A percentile compares a stretch with the other conserved stretches of the same genome.
Evolutionary conservation across 768 basidiomycete genomes (phyloP).

Genomic region (Rhodotorula kratochvilovae): DNA sequence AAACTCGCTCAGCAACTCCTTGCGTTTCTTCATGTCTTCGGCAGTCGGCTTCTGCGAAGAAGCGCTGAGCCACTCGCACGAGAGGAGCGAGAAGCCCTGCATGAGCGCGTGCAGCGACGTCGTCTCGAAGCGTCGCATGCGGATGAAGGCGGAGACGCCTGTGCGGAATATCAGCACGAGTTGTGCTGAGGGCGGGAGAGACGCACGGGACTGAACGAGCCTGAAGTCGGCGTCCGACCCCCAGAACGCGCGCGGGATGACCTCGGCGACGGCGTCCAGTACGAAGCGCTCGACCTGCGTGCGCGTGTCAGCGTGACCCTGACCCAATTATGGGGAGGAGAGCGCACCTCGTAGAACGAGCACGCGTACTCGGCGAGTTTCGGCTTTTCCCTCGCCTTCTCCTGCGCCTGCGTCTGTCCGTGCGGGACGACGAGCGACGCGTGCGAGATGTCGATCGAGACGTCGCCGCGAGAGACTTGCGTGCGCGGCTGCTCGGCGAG

Average conservation of each 20-base stretch:
- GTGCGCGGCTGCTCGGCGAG: slow-evolving; percentile 67
- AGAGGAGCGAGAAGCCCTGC: slow-evolving; percentile 68
- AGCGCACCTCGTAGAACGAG: slow-evolving; percentile 58
- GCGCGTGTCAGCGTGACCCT: not conserved
- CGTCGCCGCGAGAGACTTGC: slow-evolving; percentile 52
- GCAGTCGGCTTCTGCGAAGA: slow-evolving; percentile 38
- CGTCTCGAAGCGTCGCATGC: slow-evolving; percentile 73
- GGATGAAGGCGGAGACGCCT: slow-evolving; percentile 54
- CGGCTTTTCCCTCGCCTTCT: slow-evolving; percentile 58
- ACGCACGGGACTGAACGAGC: slow-evolving; percentile 53
- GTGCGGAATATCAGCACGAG: not conserved
- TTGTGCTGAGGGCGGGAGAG: not conserved
- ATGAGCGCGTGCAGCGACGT: slow-evolving; percentile 68
- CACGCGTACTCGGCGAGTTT: slow-evolving; percentile 75
- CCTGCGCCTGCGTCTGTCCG: slow-evolving; percentile 52
- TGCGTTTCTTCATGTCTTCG: slow-evolving; percentile 67
- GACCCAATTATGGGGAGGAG: fast-evolving
- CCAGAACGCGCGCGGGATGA: slow-evolving; percentile 71
- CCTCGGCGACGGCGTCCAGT: slow-evolving; percentile 58
- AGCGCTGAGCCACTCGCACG: slow-evolving; percentile 68
- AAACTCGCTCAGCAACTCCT: slow-evolving; percentile 79
- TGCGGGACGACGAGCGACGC: slow-evolving; percentile 54
- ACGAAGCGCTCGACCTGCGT: slow-evolving; percentile 67
- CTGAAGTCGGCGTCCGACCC: slow-evolving; percentile 65
- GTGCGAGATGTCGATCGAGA: slow-evolving; percentile 56